Percentiles rank a stretch among this genome's conserved stretches.
Evolutionary conservation across 768 basidiomycete species (phyloP).

Genomic region (Rhodosporidiobolus sp.): DNA sequence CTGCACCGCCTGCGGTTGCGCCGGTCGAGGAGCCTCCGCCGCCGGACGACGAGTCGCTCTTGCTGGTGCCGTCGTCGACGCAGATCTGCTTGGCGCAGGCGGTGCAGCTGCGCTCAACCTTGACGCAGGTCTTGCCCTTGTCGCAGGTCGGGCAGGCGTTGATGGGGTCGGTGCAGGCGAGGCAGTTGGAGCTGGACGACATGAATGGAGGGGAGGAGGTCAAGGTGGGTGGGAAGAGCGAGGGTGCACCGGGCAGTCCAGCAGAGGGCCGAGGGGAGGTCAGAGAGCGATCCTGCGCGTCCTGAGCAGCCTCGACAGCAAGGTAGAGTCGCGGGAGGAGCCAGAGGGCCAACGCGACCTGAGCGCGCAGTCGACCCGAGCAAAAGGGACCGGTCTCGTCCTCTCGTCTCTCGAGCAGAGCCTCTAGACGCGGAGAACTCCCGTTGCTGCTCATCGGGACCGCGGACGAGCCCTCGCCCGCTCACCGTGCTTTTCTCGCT

Average conservation of each 20-base stretch:
- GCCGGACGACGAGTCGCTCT: background rate
- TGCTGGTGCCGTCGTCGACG: slow-evolving; percentile 10
- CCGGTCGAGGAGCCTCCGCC: slow-evolving; percentile 19
- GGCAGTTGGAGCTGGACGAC: slow-evolving; percentile 23
- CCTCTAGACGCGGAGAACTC: too few relatives aligned
- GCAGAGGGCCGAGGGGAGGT: background rate
- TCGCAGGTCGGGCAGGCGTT: slow-evolving; percentile 37
- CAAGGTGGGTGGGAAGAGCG: background rate
- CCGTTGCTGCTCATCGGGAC: too few relatives aligned
- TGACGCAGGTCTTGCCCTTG: slow-evolving; percentile 27
- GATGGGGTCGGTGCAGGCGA: slow-evolving; percentile 30
- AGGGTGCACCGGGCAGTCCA: background rate
- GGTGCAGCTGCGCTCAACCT: slow-evolving; percentile 25
- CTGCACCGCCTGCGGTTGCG: slow-evolving; percentile 37
- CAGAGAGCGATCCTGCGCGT: background rate
- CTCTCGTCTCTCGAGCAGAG: too few relatives aligned
- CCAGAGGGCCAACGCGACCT: background rate
- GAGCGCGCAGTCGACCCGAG: too few relatives aligned
- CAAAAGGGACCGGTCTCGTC: too few relatives aligned
- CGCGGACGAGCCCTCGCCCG: too few relatives aligned
- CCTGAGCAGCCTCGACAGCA: background rate
- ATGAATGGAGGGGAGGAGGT: background rate
- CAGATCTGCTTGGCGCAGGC: slow-evolving; percentile 41
- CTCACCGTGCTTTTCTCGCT: too few relatives aligned
- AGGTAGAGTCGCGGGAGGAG: background rate